Conservation (phyloP, 352 stramenopile species). For the Phytopythium kandeliae region DNA sequence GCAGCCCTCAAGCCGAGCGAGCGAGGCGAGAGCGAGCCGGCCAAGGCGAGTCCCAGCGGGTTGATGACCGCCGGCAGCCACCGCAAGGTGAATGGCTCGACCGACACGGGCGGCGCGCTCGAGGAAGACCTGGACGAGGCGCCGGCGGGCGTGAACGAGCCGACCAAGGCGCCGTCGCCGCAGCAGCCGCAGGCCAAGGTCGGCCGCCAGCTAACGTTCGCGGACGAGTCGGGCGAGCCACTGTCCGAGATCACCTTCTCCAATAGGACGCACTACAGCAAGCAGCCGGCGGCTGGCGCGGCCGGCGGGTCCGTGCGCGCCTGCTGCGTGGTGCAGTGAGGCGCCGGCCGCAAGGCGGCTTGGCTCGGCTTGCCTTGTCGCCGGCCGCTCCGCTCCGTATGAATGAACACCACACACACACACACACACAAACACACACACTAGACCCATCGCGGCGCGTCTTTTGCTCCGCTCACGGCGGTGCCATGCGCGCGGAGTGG, state of each 20-base stretch:
- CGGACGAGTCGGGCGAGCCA: constrained; percentile 49
- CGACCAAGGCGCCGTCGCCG: constrained; percentile 6
- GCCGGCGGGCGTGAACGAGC: constrained; percentile 10
- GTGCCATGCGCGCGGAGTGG: no score
- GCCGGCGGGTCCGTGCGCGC: constrained; percentile 21
- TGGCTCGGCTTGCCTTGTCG: no score
- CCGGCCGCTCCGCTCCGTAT: no score
- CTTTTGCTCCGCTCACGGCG: no score
- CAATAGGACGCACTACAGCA: constrained; percentile 76
- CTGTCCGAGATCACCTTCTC: constrained; percentile 69
- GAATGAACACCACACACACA: no score
- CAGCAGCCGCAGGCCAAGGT: constrained; percentile 16
- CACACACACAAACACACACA: no score
- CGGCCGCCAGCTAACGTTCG: constrained; percentile 48
- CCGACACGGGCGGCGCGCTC: constrained; percentile 3
- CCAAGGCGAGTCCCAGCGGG: constrained; percentile 7
- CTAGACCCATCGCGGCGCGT: no score
- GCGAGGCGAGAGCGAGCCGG: neutral
- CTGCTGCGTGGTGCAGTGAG: constrained; percentile 47
- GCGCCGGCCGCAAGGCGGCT: neutral
- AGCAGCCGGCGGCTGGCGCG: constrained; percentile 33
- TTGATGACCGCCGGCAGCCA: constrained; percentile 10
- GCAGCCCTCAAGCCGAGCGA: constrained; percentile 8
- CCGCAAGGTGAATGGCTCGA: constrained; percentile 13
- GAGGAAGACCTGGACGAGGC: constrained; percentile 9